phyloP scores from a whole-genome alignment of 306 rosid genomes.

The Rubus idaeus region DNA sequence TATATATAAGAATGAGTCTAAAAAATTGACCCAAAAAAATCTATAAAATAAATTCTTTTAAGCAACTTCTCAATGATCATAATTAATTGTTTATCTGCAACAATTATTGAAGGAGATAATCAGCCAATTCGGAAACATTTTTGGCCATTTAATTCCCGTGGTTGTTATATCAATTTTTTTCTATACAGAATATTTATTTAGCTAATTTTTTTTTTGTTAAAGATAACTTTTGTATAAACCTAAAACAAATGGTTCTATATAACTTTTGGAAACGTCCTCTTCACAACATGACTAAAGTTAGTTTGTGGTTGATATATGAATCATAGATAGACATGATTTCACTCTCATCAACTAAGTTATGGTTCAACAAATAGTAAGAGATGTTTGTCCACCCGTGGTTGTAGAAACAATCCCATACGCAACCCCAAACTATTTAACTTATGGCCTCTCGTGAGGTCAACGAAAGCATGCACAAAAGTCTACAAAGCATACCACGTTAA shows the following conservation, averaged over 20 bases:
- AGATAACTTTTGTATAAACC: neutral
- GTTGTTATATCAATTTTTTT: too few species aligned
- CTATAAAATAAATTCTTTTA: too few species aligned
- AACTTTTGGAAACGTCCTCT: neutral
- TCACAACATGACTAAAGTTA: neutral
- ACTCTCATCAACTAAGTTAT: neutral
- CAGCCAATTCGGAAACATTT: too few species aligned
- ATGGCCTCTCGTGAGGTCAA: slow-evolving; percentile 42
- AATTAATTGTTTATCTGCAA: too few species aligned
- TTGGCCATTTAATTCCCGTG: too few species aligned
- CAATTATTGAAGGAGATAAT: too few species aligned
- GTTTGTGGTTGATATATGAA: neutral
- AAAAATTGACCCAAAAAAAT: too few species aligned
- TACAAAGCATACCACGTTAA: slow-evolving; percentile 28
- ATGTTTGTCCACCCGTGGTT: slow-evolving; percentile 5
- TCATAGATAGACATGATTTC: neutral
- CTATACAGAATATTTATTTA: too few species aligned
- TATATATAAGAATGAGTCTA: too few species aligned
- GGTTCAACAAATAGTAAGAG: neutral
- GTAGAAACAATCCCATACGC: slow-evolving; percentile 51
- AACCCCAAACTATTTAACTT: slow-evolving; percentile 23
- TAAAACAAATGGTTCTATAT: neutral
- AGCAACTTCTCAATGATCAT: too few species aligned
- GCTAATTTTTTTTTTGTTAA: too few species aligned
- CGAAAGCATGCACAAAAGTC: slow-evolving; percentile 15